Conservation (phyloP, 1,139 yeast genomes). For the Torulaspora globosa region DNA sequence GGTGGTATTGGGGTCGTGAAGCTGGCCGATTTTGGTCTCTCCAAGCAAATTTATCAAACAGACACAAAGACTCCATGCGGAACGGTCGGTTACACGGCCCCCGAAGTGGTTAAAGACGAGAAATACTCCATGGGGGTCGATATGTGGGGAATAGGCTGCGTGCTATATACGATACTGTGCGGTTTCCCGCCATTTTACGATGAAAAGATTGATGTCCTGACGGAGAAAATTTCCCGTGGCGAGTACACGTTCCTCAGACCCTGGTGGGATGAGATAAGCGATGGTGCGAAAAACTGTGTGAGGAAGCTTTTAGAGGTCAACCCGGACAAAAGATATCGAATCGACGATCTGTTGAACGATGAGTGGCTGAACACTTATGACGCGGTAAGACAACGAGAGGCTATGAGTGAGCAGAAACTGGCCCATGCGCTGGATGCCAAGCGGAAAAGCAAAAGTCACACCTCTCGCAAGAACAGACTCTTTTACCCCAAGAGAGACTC, state of each 20-base stretch:
- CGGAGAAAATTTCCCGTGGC: slow-evolving; percentile 79
- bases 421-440: slow-evolving; percentile 11
- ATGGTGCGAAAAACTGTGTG: slow-evolving; percentile 77
- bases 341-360: slow-evolving; percentile 72
- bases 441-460: slow-evolving; percentile 14
- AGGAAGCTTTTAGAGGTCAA: slow-evolving; percentile 73
- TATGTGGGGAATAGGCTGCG: slow-evolving; percentile 96
- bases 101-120: slow-evolving; percentile 86
- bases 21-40: slow-evolving; percentile 89
- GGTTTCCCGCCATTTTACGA: slow-evolving; percentile 98
- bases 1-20: slow-evolving; percentile 86
- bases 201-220: slow-evolving; percentile 73
- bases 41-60: slow-evolving; percentile 69
- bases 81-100: slow-evolving; percentile 89
- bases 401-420: slow-evolving; percentile 10
- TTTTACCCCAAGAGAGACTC: slow-evolving; percentile 21
- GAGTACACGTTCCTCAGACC: slow-evolving; percentile 80
- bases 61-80: slow-evolving; percentile 86
- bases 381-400: slow-evolving; percentile 15
- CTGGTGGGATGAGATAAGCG: slow-evolving; percentile 95
- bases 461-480: slow-evolving; percentile 15
- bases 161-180: slow-evolving; percentile 79
- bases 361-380: slow-evolving; percentile 60
- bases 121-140: slow-evolving; percentile 86
- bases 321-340: slow-evolving; percentile 70